phyloP scores from a whole-genome alignment of 495 filamentous ascomycete genomes.

The Annulohypoxylon bovei region DNA sequence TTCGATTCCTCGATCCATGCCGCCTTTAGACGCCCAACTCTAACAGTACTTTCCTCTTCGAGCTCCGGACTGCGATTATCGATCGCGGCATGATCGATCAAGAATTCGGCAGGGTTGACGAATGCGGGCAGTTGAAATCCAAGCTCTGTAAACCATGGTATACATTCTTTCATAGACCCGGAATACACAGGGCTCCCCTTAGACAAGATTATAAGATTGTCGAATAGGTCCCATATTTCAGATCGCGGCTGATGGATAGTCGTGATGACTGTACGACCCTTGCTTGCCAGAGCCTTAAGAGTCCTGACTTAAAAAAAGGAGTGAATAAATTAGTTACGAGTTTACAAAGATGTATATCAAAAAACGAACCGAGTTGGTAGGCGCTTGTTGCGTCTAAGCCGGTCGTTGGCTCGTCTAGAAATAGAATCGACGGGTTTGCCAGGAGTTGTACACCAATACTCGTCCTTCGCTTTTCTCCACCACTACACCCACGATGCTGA shows the following conservation, averaged over 20 bases:
- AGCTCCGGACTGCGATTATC: constrained; percentile 71
- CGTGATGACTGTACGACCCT: constrained; percentile 74
- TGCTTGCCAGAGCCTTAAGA: constrained; percentile 69
- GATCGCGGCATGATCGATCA: constrained; percentile 76
- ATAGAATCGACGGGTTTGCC: constrained; percentile 77
- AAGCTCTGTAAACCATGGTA: constrained; percentile 66
- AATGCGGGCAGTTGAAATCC: constrained; percentile 70
- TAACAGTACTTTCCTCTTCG: constrained; percentile 64
- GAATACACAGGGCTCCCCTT: constrained; percentile 72
- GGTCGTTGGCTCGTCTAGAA: constrained; percentile 80
- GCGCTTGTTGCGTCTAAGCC: constrained; percentile 79
- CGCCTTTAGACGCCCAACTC: constrained; percentile 64
- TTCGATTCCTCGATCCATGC: constrained; percentile 60
- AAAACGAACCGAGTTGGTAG: too few relatives aligned
- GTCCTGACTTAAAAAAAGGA: too few relatives aligned
- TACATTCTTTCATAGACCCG: constrained; percentile 60
- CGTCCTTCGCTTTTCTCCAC: constrained; percentile 77
- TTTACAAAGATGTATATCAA: too few relatives aligned
- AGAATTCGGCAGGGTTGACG: constrained; percentile 77
- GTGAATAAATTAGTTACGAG: too few relatives aligned
- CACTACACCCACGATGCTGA: constrained; percentile 76
- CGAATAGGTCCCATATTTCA: constrained; percentile 80
- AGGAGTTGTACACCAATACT: constrained; percentile 80
- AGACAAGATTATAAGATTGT: constrained; percentile 71
- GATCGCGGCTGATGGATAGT: constrained; percentile 80